phyloP scores from a whole-genome alignment of 306 rosid species.

The Mimosa bimucronata region DNA sequence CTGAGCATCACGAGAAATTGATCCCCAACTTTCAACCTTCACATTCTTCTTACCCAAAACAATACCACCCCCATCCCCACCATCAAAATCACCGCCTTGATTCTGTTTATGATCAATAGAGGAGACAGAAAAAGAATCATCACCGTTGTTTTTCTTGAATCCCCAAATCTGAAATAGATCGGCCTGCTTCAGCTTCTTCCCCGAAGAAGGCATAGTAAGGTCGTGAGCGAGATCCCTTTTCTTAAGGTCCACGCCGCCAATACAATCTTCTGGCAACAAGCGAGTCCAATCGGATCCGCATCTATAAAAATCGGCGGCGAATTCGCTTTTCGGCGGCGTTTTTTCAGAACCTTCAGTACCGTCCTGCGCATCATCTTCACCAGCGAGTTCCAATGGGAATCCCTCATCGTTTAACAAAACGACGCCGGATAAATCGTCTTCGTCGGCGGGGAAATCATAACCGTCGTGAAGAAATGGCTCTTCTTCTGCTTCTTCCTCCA shows the following conservation, averaged over 20 bases:
- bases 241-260: not conserved
- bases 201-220: conserved; percentile 28
- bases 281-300: conserved; percentile 54
- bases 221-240: not conserved
- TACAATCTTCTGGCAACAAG: conserved; percentile 23
- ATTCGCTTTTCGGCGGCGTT: conserved; percentile 19
- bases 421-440: conserved; percentile 19
- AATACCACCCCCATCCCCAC: not conserved
- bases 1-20: conserved; percentile 33
- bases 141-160: conserved; percentile 20
- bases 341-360: conserved; percentile 6
- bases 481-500: conserved; percentile 37
- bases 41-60: conserved; percentile 42
- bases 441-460: not conserved
- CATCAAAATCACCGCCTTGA: conserved; percentile 9
- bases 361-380: conserved; percentile 16
- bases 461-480: conserved; percentile 25
- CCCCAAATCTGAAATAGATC: conserved; percentile 62
- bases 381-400: conserved; percentile 46
- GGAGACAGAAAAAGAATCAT: conserved; percentile 13
- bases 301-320: conserved; percentile 52
- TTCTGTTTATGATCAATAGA: conserved; percentile 25
- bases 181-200: conserved; percentile 52
- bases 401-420: conserved; percentile 51
- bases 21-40: conserved; percentile 39